Evolutionary conservation across 192 early-diverging fungal species (phyloP), one percentile per base, ranked within the genome.

Genomic region (Coemansia sp.): DNA sequence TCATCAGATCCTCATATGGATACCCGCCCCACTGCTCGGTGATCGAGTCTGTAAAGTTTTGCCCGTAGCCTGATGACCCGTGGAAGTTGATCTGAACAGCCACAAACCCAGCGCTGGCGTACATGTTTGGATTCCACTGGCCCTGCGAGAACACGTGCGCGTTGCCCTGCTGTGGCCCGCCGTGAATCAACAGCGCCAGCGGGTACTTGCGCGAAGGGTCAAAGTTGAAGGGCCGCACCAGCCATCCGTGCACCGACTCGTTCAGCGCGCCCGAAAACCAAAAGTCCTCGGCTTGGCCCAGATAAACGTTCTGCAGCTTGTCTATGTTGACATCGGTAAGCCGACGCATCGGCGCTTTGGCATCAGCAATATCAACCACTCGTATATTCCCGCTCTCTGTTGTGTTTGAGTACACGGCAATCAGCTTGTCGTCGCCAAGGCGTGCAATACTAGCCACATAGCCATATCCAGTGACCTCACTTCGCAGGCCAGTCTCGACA

Each of bases 1-100:
- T 85, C 85, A 89, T 89, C 67, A 92, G 58, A 63, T 92, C 91
- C 55, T 85, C 65, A 54, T 90, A 93, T 46, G 93, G 91, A 49
- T 85, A 76, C 5, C 83, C 84, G 11, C 90, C 91, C 93, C 93
- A 93, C 63, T 92, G 85, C n/a, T 77, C 69, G 48, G 65, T 69
- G 43, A 94, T 89, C 14, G 88, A 85, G 65, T 90, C 85, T 23
- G 87, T 89, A 59, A 92, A 90, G n/a, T 82, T 77, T 62, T 88
- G 85, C 5, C 93, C 92, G 64, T 92, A 94, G 34, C 89, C 88
- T 3, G 89, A 86, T 0, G 92, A 93, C 32, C 92, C 93, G 55
- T 87, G 87, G 71, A 88, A 87, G 74, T 94, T 93, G 63, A 92
- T 79, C 46, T 86, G 79, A 36, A 89, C 87, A 6, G 85, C 81